These are phyloP conservation scores for Fusarium coffeatum DNA, from an alignment of 2,329 filamentous ascomycete genomes.

Conservation along the genomic window DNA sequence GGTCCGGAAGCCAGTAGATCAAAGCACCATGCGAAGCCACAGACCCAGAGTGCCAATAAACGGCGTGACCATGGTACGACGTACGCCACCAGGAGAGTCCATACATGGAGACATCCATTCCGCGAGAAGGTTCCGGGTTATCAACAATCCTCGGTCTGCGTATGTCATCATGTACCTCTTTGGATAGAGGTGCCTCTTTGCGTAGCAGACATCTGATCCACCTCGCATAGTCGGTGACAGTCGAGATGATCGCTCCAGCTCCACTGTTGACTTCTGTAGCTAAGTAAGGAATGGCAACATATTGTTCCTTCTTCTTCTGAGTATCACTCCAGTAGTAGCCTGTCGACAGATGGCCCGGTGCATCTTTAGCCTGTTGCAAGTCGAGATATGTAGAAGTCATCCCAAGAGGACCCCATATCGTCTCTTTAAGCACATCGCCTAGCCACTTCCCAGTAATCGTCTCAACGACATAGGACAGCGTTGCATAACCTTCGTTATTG, in stretches of 20 bases:
- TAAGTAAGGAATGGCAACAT: constrained; percentile 44
- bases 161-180: constrained; percentile 46
- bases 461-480: constrained; percentile 60
- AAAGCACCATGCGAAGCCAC: constrained; percentile 45
- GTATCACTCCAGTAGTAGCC: constrained; percentile 56
- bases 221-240: constrained; percentile 61
- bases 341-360: constrained; percentile 51
- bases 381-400: constrained; percentile 59
- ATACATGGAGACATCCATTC: constrained; percentile 45
- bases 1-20: constrained; percentile 51
- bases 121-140: background rate
- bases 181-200: constrained; percentile 40
- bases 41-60: constrained; percentile 49
- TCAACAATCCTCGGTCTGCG: constrained; percentile 51
- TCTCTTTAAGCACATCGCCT: constrained; percentile 54
- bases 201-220: constrained; percentile 63
- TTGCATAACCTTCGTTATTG: constrained; percentile 63
- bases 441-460: constrained; percentile 53
- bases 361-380: constrained; percentile 43
- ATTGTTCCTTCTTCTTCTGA: constrained; percentile 21
- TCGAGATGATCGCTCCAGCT: constrained; percentile 58
- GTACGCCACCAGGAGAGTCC: constrained; percentile 48
- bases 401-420: constrained; percentile 59
- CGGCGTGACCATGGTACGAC: constrained; percentile 42
- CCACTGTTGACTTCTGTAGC: constrained; percentile 49